phyloP scores from a whole-genome alignment of 2,329 filamentous ascomycete species.

The Mollisia scopiformis region DNA sequence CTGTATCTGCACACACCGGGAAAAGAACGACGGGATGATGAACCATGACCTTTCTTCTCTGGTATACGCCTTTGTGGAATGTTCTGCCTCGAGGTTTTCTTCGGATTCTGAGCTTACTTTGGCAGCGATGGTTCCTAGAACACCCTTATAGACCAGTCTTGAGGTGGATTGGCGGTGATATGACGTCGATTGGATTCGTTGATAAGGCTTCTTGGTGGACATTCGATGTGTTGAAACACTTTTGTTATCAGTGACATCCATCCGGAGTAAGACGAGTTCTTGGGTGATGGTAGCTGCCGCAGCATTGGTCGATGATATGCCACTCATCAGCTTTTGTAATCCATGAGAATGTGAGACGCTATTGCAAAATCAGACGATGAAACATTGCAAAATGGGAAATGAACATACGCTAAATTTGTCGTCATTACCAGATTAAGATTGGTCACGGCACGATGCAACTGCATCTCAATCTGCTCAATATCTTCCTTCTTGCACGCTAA shows the following conservation, averaged over 20 bases:
- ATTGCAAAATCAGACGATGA: not conserved
- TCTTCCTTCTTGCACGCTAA: constrained; percentile 6
- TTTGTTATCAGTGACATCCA: not conserved
- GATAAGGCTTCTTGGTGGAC: too few relatives aligned
- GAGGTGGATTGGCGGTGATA: not conserved
- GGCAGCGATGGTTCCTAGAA: not conserved
- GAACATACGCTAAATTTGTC: not conserved
- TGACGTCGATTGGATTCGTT: too few relatives aligned
- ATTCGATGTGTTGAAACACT: not conserved
- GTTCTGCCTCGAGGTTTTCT: not conserved
- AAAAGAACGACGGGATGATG: constrained; percentile 11
- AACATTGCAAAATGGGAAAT: not conserved
- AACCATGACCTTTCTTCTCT: not conserved
- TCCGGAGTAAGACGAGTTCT: not conserved
- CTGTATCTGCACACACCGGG: not conserved
- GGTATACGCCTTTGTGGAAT: not conserved
- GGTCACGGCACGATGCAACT: not conserved
- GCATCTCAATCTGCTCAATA: constrained; percentile 6
- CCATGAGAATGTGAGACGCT: not conserved
- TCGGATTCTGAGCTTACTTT: not conserved
- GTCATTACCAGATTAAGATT: constrained; percentile 5
- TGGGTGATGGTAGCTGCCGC: not conserved
- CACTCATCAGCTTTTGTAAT: not conserved
- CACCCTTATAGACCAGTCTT: not conserved
- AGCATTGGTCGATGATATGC: not conserved